Conservation (phyloP, 371 early-diverging fungal genomes). For the Circinella minor region DNA sequence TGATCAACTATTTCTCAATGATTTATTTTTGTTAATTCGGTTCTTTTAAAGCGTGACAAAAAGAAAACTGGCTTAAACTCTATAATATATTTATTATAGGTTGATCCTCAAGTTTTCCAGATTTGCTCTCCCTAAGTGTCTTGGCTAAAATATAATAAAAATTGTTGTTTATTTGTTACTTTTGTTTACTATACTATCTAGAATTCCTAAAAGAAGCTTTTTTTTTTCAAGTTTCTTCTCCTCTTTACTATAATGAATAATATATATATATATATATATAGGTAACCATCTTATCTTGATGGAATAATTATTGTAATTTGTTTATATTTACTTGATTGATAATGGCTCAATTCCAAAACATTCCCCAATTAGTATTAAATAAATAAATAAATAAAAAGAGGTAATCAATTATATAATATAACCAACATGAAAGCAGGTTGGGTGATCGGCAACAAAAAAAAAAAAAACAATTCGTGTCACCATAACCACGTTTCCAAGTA, state of each 20-base stretch:
- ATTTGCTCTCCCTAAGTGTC: slow-evolving; percentile 3
- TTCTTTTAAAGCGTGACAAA: neutral
- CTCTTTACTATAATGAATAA: too few species aligned
- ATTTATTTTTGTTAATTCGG: too few species aligned
- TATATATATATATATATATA: too few species aligned
- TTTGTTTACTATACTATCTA: slow-evolving; percentile 2
- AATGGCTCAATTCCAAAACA: too few species aligned
- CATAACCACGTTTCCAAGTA: slow-evolving; percentile 9
- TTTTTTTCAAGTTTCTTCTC: too few species aligned
- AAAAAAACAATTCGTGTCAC: neutral
- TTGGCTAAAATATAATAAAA: neutral
- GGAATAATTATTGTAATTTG: too few species aligned
- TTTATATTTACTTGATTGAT: too few species aligned
- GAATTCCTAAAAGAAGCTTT: neutral
- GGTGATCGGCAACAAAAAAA: slow-evolving; percentile 1
- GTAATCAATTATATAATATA: neutral
- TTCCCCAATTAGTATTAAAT: too few species aligned
- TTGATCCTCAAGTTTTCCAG: too few species aligned
- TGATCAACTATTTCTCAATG: neutral
- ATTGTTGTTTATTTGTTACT: too few species aligned
- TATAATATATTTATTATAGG: neutral
- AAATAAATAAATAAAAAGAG: too few species aligned
- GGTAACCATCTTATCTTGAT: too few species aligned
- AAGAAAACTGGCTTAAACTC: neutral
- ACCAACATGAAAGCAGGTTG: neutral